Conservation (phyloP, 1,139 yeast genomes). For the Pichia norvegensis region DNA sequence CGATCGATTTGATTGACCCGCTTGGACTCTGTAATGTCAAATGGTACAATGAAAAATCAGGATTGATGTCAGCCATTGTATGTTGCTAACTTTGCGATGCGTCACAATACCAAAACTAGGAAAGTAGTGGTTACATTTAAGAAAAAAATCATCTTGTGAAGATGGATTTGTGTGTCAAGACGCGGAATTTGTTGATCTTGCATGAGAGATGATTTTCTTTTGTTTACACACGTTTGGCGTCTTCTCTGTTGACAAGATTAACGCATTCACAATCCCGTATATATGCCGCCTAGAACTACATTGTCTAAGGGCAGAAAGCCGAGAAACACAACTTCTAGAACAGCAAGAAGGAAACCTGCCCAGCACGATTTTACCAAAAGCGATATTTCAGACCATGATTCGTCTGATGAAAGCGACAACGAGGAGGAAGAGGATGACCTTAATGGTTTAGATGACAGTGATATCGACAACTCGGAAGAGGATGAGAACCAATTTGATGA, state of each 20-base stretch:
- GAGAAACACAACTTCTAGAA: background rate
- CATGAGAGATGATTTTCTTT: background rate
- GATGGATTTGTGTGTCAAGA: background rate
- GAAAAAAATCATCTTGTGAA: background rate
- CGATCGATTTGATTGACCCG: conserved; percentile 44
- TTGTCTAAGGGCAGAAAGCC: background rate
- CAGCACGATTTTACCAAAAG: background rate
- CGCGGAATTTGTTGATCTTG: background rate
- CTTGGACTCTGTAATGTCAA: conserved; percentile 56
- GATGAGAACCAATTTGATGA: background rate
- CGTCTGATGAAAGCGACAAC: background rate
- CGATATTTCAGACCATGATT: background rate
- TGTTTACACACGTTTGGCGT: background rate
- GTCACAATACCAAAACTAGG: background rate
- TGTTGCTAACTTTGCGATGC: background rate
- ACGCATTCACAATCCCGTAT: background rate
- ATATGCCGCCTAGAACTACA: background rate
- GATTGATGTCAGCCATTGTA: conserved; percentile 24
- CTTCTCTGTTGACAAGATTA: background rate
- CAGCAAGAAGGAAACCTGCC: background rate
- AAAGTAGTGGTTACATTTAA: no score
- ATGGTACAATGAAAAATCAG: conserved; percentile 53
- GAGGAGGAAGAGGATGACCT: background rate
- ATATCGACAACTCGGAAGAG: background rate
- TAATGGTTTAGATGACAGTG: conserved; percentile 1